These are phyloP conservation scores for Cochliopodium minus DNA, from an alignment of 208 protist genomes.

Conservation along the genomic window DNA sequence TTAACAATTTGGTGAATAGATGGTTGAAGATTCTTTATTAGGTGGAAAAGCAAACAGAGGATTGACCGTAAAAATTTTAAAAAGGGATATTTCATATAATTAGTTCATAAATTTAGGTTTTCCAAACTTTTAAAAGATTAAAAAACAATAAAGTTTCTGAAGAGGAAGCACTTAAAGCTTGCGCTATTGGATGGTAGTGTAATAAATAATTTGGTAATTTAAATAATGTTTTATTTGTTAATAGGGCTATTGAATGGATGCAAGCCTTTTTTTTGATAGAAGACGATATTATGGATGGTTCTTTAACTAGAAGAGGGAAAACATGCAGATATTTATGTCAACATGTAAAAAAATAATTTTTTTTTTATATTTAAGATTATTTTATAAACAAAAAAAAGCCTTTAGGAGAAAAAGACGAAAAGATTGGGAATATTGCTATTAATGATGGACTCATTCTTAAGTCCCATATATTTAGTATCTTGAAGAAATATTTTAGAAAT, in stretches of 20 bases:
- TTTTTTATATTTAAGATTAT: too few relatives aligned
- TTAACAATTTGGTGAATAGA: too few relatives aligned
- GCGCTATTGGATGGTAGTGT: constrained; percentile 77
- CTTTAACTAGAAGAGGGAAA: constrained; percentile 68
- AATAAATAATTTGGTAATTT: too few relatives aligned
- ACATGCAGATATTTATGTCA: constrained; percentile 75
- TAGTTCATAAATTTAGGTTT: too few relatives aligned
- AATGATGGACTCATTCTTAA: constrained; percentile 86
- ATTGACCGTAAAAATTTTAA: too few relatives aligned
- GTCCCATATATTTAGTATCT: constrained; percentile 59
- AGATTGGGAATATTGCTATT: constrained; percentile 71
- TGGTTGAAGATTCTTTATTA: too few relatives aligned
- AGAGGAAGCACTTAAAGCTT: constrained; percentile 41
- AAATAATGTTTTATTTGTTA: too few relatives aligned
- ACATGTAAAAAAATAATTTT: constrained; percentile 68
- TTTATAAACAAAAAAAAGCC: too few relatives aligned
- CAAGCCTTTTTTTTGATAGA: constrained; percentile 87
- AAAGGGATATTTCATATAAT: too few relatives aligned
- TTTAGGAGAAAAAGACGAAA: too few relatives aligned
- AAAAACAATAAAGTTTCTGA: constrained; percentile 11
- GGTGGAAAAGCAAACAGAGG: too few relatives aligned
- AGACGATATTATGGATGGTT: constrained; percentile 90
- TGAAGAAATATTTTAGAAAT: constrained; percentile 66
- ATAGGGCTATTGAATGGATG: constrained; percentile 68
- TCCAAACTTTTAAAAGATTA: too few relatives aligned